Percentiles rank a stretch among this genome's conserved stretches.
These are phyloP conservation scores for Phytophthora multivora DNA, from an alignment of 352 stramenopile species.

Conservation along the genomic window DNA sequence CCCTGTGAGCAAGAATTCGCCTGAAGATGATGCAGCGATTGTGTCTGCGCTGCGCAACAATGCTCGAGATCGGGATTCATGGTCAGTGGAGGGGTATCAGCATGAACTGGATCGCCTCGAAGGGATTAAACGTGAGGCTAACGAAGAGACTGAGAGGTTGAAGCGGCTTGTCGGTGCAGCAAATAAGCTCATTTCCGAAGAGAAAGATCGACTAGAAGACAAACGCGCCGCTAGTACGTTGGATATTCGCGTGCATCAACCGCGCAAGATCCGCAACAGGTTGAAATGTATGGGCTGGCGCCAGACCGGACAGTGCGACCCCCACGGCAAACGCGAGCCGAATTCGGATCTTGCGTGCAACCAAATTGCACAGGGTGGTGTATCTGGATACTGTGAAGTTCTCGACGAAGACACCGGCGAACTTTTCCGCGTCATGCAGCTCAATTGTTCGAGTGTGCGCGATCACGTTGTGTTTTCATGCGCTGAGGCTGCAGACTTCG, in stretches of 20 bases:
- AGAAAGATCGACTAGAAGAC: slow-evolving; percentile 45
- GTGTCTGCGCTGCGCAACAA: slow-evolving; percentile 23
- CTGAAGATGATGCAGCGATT: slow-evolving; percentile 19
- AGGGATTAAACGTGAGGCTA: slow-evolving; percentile 40
- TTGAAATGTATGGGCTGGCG: slow-evolving; percentile 73
- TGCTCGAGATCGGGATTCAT: slow-evolving; percentile 16
- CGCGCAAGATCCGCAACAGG: slow-evolving; percentile 36
- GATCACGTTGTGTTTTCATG: slow-evolving; percentile 61
- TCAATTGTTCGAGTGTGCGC: slow-evolving; percentile 61
- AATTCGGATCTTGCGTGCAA: slow-evolving; percentile 55
- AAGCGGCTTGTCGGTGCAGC: slow-evolving; percentile 39
- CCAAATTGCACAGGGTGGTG: slow-evolving; percentile 41
- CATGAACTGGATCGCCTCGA: slow-evolving; percentile 45
- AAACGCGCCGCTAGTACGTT: slow-evolving; percentile 35
- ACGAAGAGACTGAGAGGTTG: slow-evolving; percentile 40
- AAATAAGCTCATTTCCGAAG: slow-evolving; percentile 35
- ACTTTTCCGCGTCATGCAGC: slow-evolving; percentile 74
- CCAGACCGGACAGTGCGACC: slow-evolving; percentile 52
- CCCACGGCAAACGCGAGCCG: slow-evolving; percentile 53
- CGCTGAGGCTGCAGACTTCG: slow-evolving; percentile 58
- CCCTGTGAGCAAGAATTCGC: slow-evolving; percentile 15
- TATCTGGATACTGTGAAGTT: slow-evolving; percentile 73
- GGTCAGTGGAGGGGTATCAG: slow-evolving; percentile 28
- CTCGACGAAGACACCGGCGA: slow-evolving; percentile 56
- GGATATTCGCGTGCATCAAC: slow-evolving; percentile 39